Percentiles rank a stretch among this genome's conserved stretches.
phyloP scores from a whole-genome alignment of 208 protist species.

The Leishmania gerbilli region DNA sequence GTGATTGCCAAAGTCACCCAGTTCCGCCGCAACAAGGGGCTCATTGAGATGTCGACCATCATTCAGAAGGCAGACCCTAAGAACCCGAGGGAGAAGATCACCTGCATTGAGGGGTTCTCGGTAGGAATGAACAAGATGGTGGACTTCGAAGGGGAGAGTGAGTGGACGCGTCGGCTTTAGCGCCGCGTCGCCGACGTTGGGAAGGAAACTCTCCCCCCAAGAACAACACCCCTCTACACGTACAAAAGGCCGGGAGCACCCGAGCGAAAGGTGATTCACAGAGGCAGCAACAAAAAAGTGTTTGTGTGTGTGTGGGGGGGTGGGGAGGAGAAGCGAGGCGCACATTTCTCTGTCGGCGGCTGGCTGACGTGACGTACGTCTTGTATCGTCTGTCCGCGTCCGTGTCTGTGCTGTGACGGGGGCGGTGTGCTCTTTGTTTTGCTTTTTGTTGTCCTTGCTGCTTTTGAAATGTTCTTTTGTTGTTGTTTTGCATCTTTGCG shows the following conservation, averaged over 20 bases:
- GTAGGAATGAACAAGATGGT: constrained; percentile 77
- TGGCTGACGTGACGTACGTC: neutral
- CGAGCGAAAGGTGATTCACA: neutral
- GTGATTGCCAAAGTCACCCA: constrained; percentile 67
- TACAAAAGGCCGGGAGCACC: neutral
- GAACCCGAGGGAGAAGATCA: constrained; percentile 33
- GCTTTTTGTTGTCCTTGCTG: neutral
- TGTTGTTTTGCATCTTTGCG: neutral
- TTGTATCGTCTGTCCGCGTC: neutral
- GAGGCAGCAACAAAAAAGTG: neutral
- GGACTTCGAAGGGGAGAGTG: constrained; percentile 72
- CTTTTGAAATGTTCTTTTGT: neutral
- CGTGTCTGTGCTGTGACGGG: neutral
- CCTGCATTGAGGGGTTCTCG: constrained; percentile 74
- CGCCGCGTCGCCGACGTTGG: constrained; percentile 1
- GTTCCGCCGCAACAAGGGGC: constrained; percentile 59
- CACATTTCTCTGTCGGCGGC: neutral
- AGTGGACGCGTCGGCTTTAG: constrained; percentile 33
- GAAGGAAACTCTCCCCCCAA: neutral
- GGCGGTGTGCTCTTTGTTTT: neutral
- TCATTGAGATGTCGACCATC: constrained; percentile 76
- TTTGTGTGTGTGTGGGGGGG: too few relatives aligned
- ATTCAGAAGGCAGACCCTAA: constrained; percentile 59
- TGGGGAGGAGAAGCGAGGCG: neutral
- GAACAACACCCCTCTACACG: neutral